These are phyloP conservation scores for Barnettozyma pratensis DNA, from an alignment of 805 yeast genomes.

Conservation along the genomic window DNA sequence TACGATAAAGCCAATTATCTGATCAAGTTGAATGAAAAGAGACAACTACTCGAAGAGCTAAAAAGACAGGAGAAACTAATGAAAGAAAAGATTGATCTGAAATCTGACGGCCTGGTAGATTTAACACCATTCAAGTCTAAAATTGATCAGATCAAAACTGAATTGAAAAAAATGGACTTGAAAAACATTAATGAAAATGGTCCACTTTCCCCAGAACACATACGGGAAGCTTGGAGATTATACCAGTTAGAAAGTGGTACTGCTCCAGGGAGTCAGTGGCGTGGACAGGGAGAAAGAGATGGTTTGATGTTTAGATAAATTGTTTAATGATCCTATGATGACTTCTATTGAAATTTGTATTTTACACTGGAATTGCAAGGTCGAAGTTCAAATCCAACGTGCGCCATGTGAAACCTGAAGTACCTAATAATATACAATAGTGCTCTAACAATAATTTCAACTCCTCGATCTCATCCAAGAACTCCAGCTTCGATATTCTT, in stretches of 20 bases:
- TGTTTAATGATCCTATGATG: too few relatives aligned
- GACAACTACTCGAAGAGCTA: constrained; percentile 29
- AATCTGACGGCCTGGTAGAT: constrained; percentile 5
- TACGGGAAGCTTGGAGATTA: constrained; percentile 84
- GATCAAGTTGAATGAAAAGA: constrained; percentile 36
- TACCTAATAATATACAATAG: constrained; percentile 38
- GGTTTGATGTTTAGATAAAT: constrained; percentile 61
- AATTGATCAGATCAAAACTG: constrained; percentile 21
- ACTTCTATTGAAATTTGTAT: too few relatives aligned
- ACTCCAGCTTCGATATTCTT: constrained; percentile 42
- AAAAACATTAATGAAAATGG: constrained; percentile 34
- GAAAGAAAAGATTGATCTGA: constrained; percentile 26
- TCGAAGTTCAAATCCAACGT: constrained; percentile 15
- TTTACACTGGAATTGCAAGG: background rate
- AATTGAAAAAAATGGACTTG: constrained; percentile 22
- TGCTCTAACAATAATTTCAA: constrained; percentile 45
- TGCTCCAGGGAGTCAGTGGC: constrained; percentile 60
- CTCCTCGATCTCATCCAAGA: constrained; percentile 59
- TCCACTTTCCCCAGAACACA: constrained; percentile 79
- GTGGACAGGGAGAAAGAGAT: constrained; percentile 65
- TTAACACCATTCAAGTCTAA: constrained; percentile 13
- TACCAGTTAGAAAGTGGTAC: constrained; percentile 63
- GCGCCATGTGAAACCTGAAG: constrained; percentile 20
- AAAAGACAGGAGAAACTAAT: constrained; percentile 33
- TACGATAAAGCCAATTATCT: constrained; percentile 36